phyloP scores from a whole-genome alignment of 2,329 filamentous ascomycete species.

The Cercospora sp. region DNA sequence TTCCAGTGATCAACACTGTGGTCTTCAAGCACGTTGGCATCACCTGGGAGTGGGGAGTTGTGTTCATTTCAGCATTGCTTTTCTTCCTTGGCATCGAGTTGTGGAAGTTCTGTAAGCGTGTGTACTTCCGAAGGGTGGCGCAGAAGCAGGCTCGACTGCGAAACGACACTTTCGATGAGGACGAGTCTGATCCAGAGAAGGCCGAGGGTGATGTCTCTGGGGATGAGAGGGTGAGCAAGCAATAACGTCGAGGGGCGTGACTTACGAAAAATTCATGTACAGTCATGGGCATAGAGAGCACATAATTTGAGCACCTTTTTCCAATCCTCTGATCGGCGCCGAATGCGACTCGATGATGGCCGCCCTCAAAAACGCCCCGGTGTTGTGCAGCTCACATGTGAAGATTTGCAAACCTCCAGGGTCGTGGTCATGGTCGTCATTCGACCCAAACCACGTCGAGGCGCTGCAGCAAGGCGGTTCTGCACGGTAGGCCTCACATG shows the following conservation, averaged over 20 bases:
- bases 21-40: constrained; percentile 68
- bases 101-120: constrained; percentile 67
- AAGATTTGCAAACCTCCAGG: background rate
- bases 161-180: constrained; percentile 24
- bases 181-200: constrained; percentile 25
- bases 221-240: background rate
- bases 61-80: constrained; percentile 41
- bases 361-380: background rate
- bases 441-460: background rate
- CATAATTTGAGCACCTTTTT: background rate
- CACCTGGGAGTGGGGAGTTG: constrained; percentile 48
- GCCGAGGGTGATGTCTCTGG: constrained; percentile 6
- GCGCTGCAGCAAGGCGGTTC: background rate
- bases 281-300: background rate
- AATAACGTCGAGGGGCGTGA: background rate
- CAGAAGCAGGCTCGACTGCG: constrained; percentile 16
- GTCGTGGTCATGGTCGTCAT: background rate
- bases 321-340: background rate
- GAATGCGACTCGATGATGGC: background rate
- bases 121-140: constrained; percentile 23
- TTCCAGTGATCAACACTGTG: constrained; percentile 64
- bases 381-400: background rate
- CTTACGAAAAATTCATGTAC: background rate
- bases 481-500: background rate
- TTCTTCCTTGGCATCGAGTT: constrained; percentile 65